A percentile compares a stretch with the other conserved stretches of the same genome.
Conservation (phyloP, 129 eudicot genomes). For the Dittrichia graveolens region DNA sequence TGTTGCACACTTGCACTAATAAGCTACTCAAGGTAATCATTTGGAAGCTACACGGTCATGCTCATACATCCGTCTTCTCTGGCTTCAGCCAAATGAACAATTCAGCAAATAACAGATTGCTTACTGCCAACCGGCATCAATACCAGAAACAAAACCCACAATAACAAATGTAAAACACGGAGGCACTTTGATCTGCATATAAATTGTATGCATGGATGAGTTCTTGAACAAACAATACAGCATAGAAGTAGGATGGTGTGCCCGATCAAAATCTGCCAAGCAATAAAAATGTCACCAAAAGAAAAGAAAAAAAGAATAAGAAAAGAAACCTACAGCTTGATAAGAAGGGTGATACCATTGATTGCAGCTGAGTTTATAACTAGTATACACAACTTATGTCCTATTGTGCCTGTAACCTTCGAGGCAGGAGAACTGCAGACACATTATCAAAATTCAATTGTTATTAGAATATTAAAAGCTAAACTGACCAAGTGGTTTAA, state of each 20-base stretch:
- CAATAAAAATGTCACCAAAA: conserved; percentile 4
- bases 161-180: conserved; percentile 1
- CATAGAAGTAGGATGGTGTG: not conserved
- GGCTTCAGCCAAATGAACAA: conserved; percentile 5
- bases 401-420: conserved; percentile 44
- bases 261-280: conserved; percentile 26
- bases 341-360: conserved; percentile 13
- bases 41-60: not conserved
- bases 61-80: not conserved
- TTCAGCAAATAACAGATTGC: not conserved
- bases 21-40: conserved; percentile 10
- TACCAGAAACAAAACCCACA: conserved; percentile 5
- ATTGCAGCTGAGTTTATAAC: conserved; percentile 14
- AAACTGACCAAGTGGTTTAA: too few relatives aligned
- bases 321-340: not conserved
- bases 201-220: conserved; percentile 22
- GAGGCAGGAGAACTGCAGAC: conserved; percentile 73
- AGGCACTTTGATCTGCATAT: conserved; percentile 21
- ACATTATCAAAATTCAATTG: conserved; percentile 6
- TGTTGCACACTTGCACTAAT: not conserved
- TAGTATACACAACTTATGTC: not conserved
- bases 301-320: not conserved
- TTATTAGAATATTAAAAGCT: not conserved
- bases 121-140: conserved; percentile 21
- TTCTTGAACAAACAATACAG: not conserved